These are phyloP conservation scores for Exidia glandulosa DNA, from an alignment of 768 basidiomycete genomes.

Conservation along the genomic window DNA sequence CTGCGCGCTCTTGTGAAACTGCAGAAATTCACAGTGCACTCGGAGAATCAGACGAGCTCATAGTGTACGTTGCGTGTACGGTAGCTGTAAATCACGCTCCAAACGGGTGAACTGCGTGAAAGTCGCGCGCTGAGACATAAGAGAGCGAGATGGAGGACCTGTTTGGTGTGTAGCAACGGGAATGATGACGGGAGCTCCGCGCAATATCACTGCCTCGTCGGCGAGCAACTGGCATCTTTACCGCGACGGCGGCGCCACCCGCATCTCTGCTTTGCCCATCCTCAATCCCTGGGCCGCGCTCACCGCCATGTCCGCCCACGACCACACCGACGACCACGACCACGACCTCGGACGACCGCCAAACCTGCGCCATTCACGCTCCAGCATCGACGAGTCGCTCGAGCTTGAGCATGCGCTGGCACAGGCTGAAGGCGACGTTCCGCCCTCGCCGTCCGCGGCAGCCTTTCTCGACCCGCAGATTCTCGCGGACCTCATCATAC, in stretches of 20 bases:
- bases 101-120: too few species aligned
- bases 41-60: too few species aligned
- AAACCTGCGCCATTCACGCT: neutral
- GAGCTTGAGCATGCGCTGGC: conserved; percentile 71
- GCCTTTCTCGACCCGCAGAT: conserved; percentile 62
- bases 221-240: too few species aligned
- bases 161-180: too few species aligned
- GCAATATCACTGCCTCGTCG: too few species aligned
- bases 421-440: conserved; percentile 1
- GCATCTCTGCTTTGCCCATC: neutral
- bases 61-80: too few species aligned
- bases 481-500: conserved; percentile 63
- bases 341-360: conserved; percentile 3
- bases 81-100: too few species aligned
- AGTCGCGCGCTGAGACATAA: too few species aligned
- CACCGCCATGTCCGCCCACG: conserved; percentile 20
- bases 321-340: conserved; percentile 10
- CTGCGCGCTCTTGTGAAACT: too few species aligned
- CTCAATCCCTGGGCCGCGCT: neutral
- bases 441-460: neutral
- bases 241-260: neutral
- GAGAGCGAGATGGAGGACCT: too few species aligned
- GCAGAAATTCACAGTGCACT: too few species aligned
- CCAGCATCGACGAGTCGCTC: conserved; percentile 58
- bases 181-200: too few species aligned